These are phyloP conservation scores for Apiotrichum domesticum DNA, from an alignment of 1,284 basidiomycete genomes.

Conservation along the genomic window DNA sequence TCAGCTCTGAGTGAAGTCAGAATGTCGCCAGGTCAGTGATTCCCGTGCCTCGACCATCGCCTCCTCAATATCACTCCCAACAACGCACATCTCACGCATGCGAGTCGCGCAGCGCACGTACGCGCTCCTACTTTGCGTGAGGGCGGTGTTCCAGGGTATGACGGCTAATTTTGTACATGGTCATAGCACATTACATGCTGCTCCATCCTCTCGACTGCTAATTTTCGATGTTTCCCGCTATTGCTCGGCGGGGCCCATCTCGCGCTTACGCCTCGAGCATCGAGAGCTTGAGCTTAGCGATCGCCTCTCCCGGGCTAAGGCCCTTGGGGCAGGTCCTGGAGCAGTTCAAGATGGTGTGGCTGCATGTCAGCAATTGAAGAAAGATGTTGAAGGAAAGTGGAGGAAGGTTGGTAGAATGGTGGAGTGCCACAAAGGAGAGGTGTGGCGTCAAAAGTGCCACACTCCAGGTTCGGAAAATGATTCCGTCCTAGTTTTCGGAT, in stretches of 20 bases:
- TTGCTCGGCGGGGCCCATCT: constrained; percentile 62
- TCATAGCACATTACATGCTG: neutral
- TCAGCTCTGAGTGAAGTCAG: too few relatives aligned
- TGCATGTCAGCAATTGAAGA: constrained; percentile 41
- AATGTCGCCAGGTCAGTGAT: too few relatives aligned
- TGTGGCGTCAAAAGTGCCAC: too few relatives aligned
- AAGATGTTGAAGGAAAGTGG: neutral
- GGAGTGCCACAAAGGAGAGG: too few relatives aligned
- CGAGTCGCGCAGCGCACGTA: too few relatives aligned
- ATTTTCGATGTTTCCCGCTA: neutral
- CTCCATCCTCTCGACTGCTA: neutral
- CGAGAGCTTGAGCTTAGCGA: constrained; percentile 83
- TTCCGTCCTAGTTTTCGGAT: constrained; percentile 10
- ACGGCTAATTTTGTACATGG: too few relatives aligned
- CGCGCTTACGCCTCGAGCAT: constrained; percentile 48
- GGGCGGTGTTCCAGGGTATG: too few relatives aligned
- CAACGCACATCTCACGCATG: too few relatives aligned
- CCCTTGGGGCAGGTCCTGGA: constrained; percentile 93
- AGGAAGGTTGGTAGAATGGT: too few relatives aligned
- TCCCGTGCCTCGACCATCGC: too few relatives aligned
- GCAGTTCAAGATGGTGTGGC: constrained; percentile 93
- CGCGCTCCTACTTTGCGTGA: too few relatives aligned
- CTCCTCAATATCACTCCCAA: too few relatives aligned
- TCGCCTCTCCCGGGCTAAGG: constrained; percentile 77
- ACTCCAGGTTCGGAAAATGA: constrained; percentile 1